phyloP scores from a whole-genome alignment of 805 yeast species.

The Suhomyces pyralidae region DNA sequence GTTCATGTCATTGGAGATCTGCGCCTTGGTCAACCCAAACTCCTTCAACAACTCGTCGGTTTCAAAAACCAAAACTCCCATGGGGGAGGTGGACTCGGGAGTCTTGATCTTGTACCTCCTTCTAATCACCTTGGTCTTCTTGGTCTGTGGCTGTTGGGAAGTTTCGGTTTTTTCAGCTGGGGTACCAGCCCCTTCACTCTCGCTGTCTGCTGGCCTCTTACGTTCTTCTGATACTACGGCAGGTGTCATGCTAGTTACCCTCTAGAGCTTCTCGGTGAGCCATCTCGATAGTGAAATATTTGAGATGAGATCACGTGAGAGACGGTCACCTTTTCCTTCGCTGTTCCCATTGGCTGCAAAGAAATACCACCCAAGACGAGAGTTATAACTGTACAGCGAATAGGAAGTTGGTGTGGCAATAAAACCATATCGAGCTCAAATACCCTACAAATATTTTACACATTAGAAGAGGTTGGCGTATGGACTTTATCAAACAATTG shows the following conservation, averaged over 20 bases:
- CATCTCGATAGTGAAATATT: neutral
- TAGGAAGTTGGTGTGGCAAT: no score
- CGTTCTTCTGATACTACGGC: slow-evolving; percentile 3
- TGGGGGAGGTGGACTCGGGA: slow-evolving; percentile 73
- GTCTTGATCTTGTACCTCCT: slow-evolving; percentile 61
- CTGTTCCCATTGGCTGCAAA: neutral
- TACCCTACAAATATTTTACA: no score
- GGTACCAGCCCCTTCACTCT: neutral
- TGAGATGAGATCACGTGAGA: neutral
- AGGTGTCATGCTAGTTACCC: slow-evolving; percentile 1
- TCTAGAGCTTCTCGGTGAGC: neutral
- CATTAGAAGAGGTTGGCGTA: no score
- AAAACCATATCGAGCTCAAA: no score
- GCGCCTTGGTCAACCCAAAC: slow-evolving; percentile 40
- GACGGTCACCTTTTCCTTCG: neutral
- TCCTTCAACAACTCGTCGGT: slow-evolving; percentile 55
- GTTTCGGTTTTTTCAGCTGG: slow-evolving; percentile 7
- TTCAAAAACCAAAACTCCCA: slow-evolving; percentile 75
- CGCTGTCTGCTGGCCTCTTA: slow-evolving; percentile 1
- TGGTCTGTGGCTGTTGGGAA: neutral
- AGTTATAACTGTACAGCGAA: no score
- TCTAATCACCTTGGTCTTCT: slow-evolving; percentile 19
- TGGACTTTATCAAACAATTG: no score
- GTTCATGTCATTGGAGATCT: slow-evolving; percentile 63
- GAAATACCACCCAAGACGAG: no score